Conservation (phyloP, 805 yeast genomes). For the Hanseniaspora lachancei region DNA sequence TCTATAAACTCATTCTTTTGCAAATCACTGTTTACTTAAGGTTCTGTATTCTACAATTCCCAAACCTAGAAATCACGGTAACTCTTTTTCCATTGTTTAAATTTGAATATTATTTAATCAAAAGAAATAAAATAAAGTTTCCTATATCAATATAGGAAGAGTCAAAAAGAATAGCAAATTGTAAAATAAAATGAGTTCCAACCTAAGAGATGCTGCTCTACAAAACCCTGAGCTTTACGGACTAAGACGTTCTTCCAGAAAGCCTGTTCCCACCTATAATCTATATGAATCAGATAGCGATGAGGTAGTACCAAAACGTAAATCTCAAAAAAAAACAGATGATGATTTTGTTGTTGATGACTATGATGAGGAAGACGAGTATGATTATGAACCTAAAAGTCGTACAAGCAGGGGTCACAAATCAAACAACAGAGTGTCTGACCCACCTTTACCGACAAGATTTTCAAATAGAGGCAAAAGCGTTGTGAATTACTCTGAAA, state of each 20-base stretch:
- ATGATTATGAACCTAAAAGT: slow-evolving; percentile 20
- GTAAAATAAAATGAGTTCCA: slow-evolving; percentile 14
- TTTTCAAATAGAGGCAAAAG: slow-evolving; percentile 58
- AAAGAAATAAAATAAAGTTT: no score
- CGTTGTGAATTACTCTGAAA: slow-evolving; percentile 45
- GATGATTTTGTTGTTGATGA: slow-evolving; percentile 22
- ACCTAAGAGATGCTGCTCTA: slow-evolving; percentile 41
- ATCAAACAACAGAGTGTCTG: slow-evolving; percentile 8
- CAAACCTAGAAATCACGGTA: neutral
- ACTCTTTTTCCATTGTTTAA: neutral
- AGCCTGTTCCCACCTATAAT: slow-evolving; percentile 29
- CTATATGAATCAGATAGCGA: slow-evolving; percentile 12
- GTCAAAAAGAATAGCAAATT: no score
- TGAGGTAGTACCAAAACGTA: slow-evolving; percentile 21
- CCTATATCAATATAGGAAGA: no score
- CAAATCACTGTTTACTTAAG: no score
- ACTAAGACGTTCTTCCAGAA: slow-evolving; percentile 51
- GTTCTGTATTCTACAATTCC: no score
- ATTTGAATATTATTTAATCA: no score
- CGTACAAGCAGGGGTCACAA: slow-evolving; percentile 18
- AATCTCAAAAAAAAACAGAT: slow-evolving; percentile 8
- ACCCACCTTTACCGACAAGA: slow-evolving; percentile 42
- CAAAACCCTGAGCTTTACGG: slow-evolving; percentile 76
- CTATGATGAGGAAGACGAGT: slow-evolving; percentile 18
- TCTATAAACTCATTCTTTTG: no score